Evolutionary conservation across 192 early-diverging fungal genomes (phyloP).

Genomic region (Coemansia sp.): DNA sequence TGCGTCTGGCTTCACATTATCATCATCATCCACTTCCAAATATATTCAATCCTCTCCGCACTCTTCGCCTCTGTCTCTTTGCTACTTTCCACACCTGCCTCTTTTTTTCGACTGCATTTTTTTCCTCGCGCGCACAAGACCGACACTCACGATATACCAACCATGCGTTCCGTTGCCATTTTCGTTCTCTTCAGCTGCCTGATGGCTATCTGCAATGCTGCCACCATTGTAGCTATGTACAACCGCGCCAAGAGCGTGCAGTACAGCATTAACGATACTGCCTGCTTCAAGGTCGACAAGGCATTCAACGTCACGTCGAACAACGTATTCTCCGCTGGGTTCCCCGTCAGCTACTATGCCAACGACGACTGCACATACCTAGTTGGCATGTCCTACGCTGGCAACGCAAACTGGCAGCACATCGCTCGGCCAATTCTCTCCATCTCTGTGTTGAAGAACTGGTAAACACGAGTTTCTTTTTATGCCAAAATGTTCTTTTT

Average conservation of each 20-base stretch:
- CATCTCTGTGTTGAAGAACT: not conserved
- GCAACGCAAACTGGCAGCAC: not conserved
- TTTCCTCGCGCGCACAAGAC: too few species aligned
- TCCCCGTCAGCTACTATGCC: not conserved
- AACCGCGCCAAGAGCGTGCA: not conserved
- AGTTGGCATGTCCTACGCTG: not conserved
- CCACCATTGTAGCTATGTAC: not conserved
- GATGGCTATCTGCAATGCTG: not conserved
- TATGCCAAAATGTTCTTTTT: not conserved
- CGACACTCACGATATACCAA: not conserved
- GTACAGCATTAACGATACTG: not conserved
- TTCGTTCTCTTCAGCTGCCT: not conserved
- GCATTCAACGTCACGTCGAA: conserved; percentile 1
- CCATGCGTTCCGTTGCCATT: not conserved
- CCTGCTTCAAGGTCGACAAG: not conserved
- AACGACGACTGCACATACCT: conserved; percentile 2
- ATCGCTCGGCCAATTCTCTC: conserved; percentile 4
- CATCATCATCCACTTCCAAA: not conserved
- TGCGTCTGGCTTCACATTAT: not conserved
- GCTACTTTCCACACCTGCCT: not conserved
- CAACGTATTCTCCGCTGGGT: not conserved
- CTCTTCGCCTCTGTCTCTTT: not conserved
- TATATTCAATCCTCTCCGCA: not conserved
- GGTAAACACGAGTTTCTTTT: not conserved
- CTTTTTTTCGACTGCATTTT: conserved; percentile 1